Conservation (phyloP, 2,329 filamentous ascomycete species). For the Venturiaceae sp. region DNA sequence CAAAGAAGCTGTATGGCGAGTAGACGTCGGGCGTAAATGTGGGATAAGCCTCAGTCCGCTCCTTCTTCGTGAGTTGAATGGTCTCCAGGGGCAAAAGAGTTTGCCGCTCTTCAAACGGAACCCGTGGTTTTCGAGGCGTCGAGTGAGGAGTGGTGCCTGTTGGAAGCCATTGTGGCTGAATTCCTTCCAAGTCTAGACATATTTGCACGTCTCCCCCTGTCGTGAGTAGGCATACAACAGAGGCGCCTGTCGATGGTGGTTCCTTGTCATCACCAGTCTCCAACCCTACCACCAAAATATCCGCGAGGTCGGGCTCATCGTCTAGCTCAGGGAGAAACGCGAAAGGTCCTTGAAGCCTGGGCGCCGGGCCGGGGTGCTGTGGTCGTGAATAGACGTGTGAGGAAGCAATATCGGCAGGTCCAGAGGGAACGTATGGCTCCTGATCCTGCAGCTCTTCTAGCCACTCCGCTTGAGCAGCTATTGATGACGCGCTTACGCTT, state of each 20-base stretch:
- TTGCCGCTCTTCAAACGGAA: conserved; percentile 13
- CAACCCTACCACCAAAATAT: conserved; percentile 45
- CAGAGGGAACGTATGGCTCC: conserved; percentile 32
- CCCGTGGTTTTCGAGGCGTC: neutral
- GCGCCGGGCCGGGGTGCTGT: conserved; percentile 42
- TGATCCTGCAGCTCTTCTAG: conserved; percentile 45
- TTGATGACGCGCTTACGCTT: conserved; percentile 26
- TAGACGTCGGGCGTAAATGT: conserved; percentile 46
- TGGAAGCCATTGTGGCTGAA: conserved; percentile 55
- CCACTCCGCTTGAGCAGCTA: conserved; percentile 50
- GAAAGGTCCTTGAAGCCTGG: conserved; percentile 54
- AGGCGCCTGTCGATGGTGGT: conserved; percentile 40
- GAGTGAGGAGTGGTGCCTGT: neutral
- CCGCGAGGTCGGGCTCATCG: conserved; percentile 38
- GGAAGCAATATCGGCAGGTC: conserved; percentile 29
- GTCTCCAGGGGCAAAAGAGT: conserved; percentile 31
- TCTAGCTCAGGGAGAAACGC: conserved; percentile 25
- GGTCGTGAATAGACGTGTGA: conserved; percentile 49
- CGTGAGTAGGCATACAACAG: conserved; percentile 48
- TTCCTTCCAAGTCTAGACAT: conserved; percentile 51
- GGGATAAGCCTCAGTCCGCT: conserved; percentile 26
- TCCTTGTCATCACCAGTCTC: conserved; percentile 36
- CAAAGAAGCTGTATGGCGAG: conserved; percentile 49
- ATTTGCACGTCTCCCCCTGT: conserved; percentile 46
- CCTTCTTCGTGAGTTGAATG: conserved; percentile 17